phyloP scores from a whole-genome alignment of 1,139 yeast genomes.

The Kodamaea sp. region DNA sequence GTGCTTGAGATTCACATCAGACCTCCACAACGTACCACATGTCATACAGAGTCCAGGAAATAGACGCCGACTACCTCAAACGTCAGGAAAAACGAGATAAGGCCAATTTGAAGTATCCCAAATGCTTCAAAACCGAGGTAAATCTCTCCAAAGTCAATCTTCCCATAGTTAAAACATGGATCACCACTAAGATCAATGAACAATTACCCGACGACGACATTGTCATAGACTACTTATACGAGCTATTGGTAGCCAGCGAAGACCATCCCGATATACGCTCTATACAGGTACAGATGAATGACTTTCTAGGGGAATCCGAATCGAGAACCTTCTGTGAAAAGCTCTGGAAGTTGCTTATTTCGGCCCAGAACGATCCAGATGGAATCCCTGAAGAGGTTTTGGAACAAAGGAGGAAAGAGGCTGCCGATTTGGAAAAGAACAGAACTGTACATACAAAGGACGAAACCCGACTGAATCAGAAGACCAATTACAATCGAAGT shows the following conservation, averaged over 20 bases:
- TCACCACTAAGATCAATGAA: constrained; percentile 27
- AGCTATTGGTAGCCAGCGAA: constrained; percentile 27
- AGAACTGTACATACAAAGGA: no score
- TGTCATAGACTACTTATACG: constrained; percentile 42
- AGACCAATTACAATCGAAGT: constrained; percentile 30
- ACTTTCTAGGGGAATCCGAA: constrained; percentile 41
- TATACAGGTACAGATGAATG: constrained; percentile 39
- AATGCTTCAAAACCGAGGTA: constrained; percentile 24
- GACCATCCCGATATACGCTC: constrained; percentile 33
- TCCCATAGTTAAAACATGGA: constrained; percentile 37
- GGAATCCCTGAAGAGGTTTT: constrained; percentile 41
- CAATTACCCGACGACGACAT: constrained; percentile 51
- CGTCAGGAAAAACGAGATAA: constrained; percentile 8
- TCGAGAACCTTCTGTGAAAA: constrained; percentile 35
- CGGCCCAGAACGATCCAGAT: constrained; percentile 40
- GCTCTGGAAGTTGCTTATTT: constrained; percentile 41
- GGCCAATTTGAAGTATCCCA: constrained; percentile 13
- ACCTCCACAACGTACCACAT: constrained; percentile 9
- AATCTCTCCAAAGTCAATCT: constrained; percentile 37
- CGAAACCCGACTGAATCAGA: constrained; percentile 4
- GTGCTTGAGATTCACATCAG: neutral
- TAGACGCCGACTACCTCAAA: constrained; percentile 16
- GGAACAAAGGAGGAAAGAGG: constrained; percentile 16
- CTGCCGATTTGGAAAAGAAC: constrained; percentile 7
- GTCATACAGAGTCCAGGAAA: constrained; percentile 21